Evolutionary conservation across 1,284 basidiomycete genomes (phyloP), one percentile per base, ranked within the genome.

Genomic region (Trichosporon sp.): DNA sequence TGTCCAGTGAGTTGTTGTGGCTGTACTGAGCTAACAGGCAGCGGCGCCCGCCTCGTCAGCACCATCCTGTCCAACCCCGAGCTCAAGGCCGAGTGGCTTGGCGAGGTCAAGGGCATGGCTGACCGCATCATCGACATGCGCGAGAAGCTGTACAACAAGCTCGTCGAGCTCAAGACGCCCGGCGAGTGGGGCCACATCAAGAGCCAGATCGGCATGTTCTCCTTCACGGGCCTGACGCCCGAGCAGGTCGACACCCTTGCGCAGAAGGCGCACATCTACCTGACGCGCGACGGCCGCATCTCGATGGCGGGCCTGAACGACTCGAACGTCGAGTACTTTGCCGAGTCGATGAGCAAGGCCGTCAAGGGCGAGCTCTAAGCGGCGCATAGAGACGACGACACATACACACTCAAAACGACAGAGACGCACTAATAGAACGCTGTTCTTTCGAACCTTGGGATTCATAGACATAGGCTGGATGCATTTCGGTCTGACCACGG

Each of bases 41-140:
- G 78, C 83, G 96, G 96, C 76, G 95, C 96, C 51, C 89, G 91
- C 66, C 90, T 99, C 75, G 96, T 94, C 70, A 89, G 87, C 78
- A 87, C 91, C 63, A 93, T 96, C 75, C 85, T 97, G 53, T 89
- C 89, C 75, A 87, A 89, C 74, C 84, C 87, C n/a, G 86, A 87
- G 68, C 87, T 98, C 66, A 94, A 93, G 83, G 79, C 86, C 58
- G 89, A 97, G 83, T 99, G 96, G 96, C 71, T 93, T 80, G 83
- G 82, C 56, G 93, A 96, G 84, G 92, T 95, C 76, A 93, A 93
- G 86, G 89, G 89, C 70, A 99, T 99, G 97, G 94, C 96, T 12
- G 89, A 93, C 76, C 87, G 97, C 66, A 99, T 99, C 84, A 99
- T 99, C 83, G 88, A 88, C 81, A 98, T 99, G 96, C 88, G 97